Conservation (phyloP, 164 flowering plant genomes). For the Vitis rotundifolia region DNA sequence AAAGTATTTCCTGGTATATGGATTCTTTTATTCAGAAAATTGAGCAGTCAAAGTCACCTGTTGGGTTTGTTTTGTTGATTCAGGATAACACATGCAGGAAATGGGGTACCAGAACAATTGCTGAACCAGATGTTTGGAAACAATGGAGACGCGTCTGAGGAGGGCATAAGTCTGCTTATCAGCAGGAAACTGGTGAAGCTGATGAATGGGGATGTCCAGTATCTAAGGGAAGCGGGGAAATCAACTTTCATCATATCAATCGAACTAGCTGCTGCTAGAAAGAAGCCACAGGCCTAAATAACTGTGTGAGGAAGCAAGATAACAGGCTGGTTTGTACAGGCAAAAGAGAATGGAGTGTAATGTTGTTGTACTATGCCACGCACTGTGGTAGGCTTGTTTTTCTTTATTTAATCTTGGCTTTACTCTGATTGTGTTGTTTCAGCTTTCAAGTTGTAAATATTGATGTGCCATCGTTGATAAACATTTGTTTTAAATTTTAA, state of each 20-base stretch:
- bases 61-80: neutral
- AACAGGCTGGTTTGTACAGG: neutral
- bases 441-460: too few species aligned
- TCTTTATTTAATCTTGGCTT: too few species aligned
- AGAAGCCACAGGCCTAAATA: conserved; percentile 16
- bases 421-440: too few species aligned
- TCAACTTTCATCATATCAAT: conserved; percentile 74
- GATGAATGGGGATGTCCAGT: conserved; percentile 94
- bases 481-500: too few species aligned
- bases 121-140: conserved; percentile 81
- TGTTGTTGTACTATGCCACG: too few species aligned
- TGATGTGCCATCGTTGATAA: too few species aligned
- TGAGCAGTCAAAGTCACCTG: neutral
- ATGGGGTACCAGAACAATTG: conserved; percentile 74
- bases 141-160: conserved; percentile 58
- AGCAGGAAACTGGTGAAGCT: conserved; percentile 81
- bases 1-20: neutral
- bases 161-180: conserved; percentile 69
- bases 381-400: too few species aligned
- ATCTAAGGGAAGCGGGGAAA: conserved; percentile 69
- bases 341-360: conserved; percentile 3
- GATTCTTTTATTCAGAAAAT: neutral
- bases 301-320: neutral
- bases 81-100: conserved; percentile 77
- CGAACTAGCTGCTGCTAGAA: conserved; percentile 64